phyloP scores from a whole-genome alignment of 192 early-diverging fungal genomes.

The Mortierella hygrophila region DNA sequence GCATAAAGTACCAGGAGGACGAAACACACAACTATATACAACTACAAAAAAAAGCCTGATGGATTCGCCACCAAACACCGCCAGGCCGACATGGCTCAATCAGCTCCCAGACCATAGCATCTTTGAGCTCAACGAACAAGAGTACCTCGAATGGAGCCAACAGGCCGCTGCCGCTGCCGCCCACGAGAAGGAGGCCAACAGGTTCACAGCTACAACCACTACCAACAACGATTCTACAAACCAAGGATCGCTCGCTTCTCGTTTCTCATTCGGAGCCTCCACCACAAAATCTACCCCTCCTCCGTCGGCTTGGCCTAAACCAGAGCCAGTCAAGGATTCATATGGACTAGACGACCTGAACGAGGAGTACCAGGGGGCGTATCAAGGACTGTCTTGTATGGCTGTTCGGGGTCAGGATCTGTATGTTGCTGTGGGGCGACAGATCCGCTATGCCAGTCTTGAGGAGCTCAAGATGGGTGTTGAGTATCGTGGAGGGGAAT shows the following conservation, averaged over 20 bases:
- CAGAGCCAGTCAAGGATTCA: slow-evolving; percentile 6
- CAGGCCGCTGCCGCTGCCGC: not conserved
- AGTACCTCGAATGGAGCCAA: slow-evolving; percentile 45
- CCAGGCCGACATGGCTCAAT: slow-evolving; percentile 49
- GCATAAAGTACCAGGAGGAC: not conserved
- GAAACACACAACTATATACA: not conserved
- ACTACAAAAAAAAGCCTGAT: not conserved
- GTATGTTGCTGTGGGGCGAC: slow-evolving; percentile 68
- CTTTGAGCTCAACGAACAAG: slow-evolving; percentile 52
- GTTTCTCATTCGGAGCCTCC: not conserved
- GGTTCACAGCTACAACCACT: not conserved
- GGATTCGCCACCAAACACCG: slow-evolving; percentile 7
- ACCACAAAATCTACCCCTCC: not conserved
- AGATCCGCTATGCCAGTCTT: slow-evolving; percentile 71
- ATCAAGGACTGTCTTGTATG: slow-evolving; percentile 49
- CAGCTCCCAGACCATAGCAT: slow-evolving; percentile 47
- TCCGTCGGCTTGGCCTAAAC: not conserved
- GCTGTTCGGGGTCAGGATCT: slow-evolving; percentile 69
- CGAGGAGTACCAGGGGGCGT: slow-evolving; percentile 31
- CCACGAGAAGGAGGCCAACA: not conserved
- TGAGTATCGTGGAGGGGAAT: slow-evolving; percentile 53
- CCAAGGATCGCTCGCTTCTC: not conserved
- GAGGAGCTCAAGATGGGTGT: slow-evolving; percentile 73
- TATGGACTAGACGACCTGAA: slow-evolving; percentile 39
- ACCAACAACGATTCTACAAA: not conserved